Conservation (phyloP, 2,329 filamentous ascomycete genomes). For the Penicillium occitanis region DNA sequence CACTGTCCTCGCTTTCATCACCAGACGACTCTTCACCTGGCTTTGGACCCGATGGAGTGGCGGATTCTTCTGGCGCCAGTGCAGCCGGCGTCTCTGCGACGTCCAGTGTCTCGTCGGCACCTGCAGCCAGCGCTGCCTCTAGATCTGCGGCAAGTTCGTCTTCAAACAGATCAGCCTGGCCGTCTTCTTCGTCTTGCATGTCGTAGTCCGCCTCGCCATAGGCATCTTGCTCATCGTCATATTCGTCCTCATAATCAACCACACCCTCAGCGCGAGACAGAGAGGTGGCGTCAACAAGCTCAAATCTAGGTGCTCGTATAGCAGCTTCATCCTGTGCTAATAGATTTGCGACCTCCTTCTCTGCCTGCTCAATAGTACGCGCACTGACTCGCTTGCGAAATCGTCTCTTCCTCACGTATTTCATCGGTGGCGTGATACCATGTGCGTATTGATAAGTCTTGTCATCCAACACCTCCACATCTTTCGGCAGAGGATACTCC, state of each 20-base stretch:
- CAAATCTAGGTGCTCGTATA: conserved; percentile 57
- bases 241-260: conserved; percentile 48
- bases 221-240: conserved; percentile 51
- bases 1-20: conserved; percentile 43
- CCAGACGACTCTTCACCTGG: conserved; percentile 40
- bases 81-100: conserved; percentile 26
- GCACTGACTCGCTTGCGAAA: conserved; percentile 82
- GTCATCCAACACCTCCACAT: conserved; percentile 60
- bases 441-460: conserved; percentile 74
- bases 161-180: conserved; percentile 39
- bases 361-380: conserved; percentile 80
- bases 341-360: conserved; percentile 73
- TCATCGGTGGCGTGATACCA: conserved; percentile 83
- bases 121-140: conserved; percentile 45
- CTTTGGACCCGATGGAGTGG: conserved; percentile 36
- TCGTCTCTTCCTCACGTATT: conserved; percentile 75
- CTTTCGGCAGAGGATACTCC: conserved; percentile 66
- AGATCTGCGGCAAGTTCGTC: conserved; percentile 46
- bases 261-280: conserved; percentile 46
- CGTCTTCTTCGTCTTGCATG: conserved; percentile 33
- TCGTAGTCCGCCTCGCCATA: conserved; percentile 51
- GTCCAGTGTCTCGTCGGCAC: conserved; percentile 34
- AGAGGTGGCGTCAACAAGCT: conserved; percentile 60
- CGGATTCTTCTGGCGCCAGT: conserved; percentile 29
- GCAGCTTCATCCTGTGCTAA: conserved; percentile 67